A percentile compares a stretch with the other conserved stretches of the same genome.
Conservation (phyloP, 1,284 basidiomycete species). For the Malassezia pachydermatis region DNA sequence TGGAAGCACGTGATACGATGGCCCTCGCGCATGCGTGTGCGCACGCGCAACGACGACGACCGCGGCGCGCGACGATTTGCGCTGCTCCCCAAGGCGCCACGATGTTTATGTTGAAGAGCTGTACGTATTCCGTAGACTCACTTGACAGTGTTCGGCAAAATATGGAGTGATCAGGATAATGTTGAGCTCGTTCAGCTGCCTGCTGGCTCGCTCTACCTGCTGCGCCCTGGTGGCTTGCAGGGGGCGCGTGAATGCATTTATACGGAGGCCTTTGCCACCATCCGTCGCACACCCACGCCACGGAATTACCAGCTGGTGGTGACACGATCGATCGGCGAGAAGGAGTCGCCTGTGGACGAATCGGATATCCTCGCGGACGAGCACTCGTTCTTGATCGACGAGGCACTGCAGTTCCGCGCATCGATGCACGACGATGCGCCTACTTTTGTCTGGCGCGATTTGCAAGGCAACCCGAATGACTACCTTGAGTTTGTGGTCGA, state of each 20-base stretch:
- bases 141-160: slow-evolving; percentile 71
- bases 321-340: slow-evolving; percentile 86
- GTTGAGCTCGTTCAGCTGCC: slow-evolving; percentile 73
- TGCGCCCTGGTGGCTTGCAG: slow-evolving; percentile 78
- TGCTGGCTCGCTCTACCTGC: slow-evolving; percentile 79
- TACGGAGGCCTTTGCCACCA: slow-evolving; percentile 86
- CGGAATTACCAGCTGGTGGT: slow-evolving; percentile 90
- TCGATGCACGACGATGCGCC: slow-evolving; percentile 45
- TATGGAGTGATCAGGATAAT: slow-evolving; percentile 63
- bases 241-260: slow-evolving; percentile 96
- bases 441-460: slow-evolving; percentile 58
- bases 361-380: slow-evolving; percentile 79
- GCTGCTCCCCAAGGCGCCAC: slow-evolving; percentile 27
- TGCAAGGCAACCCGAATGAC: slow-evolving; percentile 55
- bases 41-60: too few relatives aligned
- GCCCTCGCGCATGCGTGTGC: too few relatives aligned
- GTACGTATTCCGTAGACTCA: slow-evolving; percentile 53
- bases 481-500: slow-evolving; percentile 67
- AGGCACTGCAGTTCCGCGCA: slow-evolving; percentile 63
- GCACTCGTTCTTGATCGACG: slow-evolving; percentile 77
- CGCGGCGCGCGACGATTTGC: background rate
- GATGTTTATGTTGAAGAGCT: slow-evolving; percentile 70
- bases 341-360: slow-evolving; percentile 82
- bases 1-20: slow-evolving; percentile 16
- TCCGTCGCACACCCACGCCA: slow-evolving; percentile 69